phyloP scores from a whole-genome alignment of 176 grass and related monocot genomes.

The Musa schizocarpa region DNA sequence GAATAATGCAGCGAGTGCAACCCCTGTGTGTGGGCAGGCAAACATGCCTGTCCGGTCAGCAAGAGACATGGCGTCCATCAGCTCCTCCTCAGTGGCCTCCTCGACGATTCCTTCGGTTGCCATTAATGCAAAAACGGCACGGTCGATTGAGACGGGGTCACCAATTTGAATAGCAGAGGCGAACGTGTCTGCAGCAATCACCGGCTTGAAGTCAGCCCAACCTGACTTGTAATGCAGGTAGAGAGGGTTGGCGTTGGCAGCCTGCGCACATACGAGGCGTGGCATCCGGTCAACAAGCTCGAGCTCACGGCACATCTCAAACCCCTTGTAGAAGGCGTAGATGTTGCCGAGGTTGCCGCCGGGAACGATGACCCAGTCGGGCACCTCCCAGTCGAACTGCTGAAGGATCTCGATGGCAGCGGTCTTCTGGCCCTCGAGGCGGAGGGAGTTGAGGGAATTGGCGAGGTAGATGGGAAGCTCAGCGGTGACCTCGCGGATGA shows the following conservation, averaged over 20 bases:
- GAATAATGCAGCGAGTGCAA: slow-evolving; percentile 65
- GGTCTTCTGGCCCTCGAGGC: slow-evolving; percentile 83
- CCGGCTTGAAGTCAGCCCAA: slow-evolving; percentile 60
- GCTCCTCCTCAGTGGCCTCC: slow-evolving; percentile 78
- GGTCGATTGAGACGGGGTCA: slow-evolving; percentile 70
- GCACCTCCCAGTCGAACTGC: slow-evolving; percentile 97
- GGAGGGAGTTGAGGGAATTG: slow-evolving; percentile 80
- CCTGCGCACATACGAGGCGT: slow-evolving; percentile 71
- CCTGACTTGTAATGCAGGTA: slow-evolving; percentile 79
- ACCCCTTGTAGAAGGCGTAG: slow-evolving; percentile 96
- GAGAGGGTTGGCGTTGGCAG: slow-evolving; percentile 73
- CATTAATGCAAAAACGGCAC: slow-evolving; percentile 45
- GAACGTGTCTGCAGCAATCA: slow-evolving; percentile 53
- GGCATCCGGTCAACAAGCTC: slow-evolving; percentile 72
- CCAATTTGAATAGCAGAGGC: slow-evolving; percentile 84
- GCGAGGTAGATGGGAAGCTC: slow-evolving; percentile 85
- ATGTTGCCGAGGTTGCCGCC: slow-evolving; percentile 91
- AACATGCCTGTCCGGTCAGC: slow-evolving; percentile 90
- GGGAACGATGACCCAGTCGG: slow-evolving; percentile 79
- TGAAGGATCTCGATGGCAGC: slow-evolving; percentile 93
- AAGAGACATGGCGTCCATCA: slow-evolving; percentile 91
- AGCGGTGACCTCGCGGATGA: slow-evolving; percentile 85
- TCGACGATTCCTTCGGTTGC: slow-evolving; percentile 67
- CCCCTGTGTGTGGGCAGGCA: slow-evolving; percentile 83
- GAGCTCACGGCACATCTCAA: slow-evolving; percentile 82